phyloP scores from a whole-genome alignment of 768 basidiomycete genomes.

The Ephemerocybe angulata region DNA sequence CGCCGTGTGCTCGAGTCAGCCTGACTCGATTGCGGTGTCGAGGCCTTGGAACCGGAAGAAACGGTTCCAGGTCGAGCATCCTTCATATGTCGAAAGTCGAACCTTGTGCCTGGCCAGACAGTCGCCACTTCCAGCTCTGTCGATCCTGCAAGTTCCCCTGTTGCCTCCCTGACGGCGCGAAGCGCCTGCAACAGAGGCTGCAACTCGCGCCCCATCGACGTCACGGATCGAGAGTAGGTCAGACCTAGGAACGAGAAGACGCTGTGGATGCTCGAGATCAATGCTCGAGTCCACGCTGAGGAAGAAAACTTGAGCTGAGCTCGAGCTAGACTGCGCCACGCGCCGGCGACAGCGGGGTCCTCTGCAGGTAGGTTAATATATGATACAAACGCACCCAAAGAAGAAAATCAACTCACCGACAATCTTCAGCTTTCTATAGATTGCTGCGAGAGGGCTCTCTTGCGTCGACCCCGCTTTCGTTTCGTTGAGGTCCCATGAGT shows the following conservation, averaged over 20 bases:
- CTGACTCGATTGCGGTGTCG: not conserved
- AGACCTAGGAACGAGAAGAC: not conserved
- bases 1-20: not conserved
- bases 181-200: not conserved
- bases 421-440: conserved; percentile 4
- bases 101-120: not conserved
- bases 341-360: not conserved
- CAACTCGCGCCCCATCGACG: not conserved
- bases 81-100: not conserved
- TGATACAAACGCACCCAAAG: not conserved
- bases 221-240: not conserved
- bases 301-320: conserved; percentile 5
- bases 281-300: not conserved
- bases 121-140: not conserved
- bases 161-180: not conserved
- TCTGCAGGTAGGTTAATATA: not conserved
- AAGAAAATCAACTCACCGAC: not conserved
- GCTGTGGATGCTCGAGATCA: not conserved
- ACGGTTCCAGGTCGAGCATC: not conserved
- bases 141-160: not conserved
- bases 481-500: not conserved
- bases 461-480: not conserved
- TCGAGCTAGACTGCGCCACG: not conserved
- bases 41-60: not conserved
- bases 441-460: not conserved